Conservation (phyloP, 2,329 filamentous ascomycete species). For the Epichloe sylvatica region DNA sequence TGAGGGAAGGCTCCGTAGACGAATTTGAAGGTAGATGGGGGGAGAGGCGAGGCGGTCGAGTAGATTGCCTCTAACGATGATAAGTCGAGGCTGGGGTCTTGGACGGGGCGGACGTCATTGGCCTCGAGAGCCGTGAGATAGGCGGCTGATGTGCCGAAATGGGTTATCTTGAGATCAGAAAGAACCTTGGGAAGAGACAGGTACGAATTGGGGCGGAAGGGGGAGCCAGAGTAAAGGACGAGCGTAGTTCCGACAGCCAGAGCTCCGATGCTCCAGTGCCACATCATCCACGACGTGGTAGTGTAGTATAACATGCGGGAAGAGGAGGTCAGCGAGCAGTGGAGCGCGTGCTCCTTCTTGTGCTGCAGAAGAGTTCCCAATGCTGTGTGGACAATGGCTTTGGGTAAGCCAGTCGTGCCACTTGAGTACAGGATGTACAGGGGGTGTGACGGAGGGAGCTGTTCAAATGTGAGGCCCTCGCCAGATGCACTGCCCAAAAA, state of each 20-base stretch:
- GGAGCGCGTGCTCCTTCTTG: slow-evolving; percentile 88
- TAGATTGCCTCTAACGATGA: slow-evolving; percentile 69
- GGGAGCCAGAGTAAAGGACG: slow-evolving; percentile 83
- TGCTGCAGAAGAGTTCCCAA: slow-evolving; percentile 86
- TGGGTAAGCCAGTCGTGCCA: slow-evolving; percentile 75
- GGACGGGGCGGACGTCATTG: slow-evolving; percentile 45
- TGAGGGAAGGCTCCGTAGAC: slow-evolving; percentile 72
- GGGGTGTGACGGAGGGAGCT: slow-evolving; percentile 67
- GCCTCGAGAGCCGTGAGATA: slow-evolving; percentile 87
- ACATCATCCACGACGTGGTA: slow-evolving; percentile 99
- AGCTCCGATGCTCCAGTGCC: slow-evolving; percentile 88
- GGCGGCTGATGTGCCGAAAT: slow-evolving; percentile 90
- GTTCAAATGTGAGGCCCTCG: slow-evolving; percentile 49
- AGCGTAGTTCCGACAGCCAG: slow-evolving; percentile 72
- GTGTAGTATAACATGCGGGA: slow-evolving; percentile 86
- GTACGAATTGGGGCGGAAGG: slow-evolving; percentile 67
- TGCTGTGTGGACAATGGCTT: slow-evolving; percentile 87
- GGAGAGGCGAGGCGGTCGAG: slow-evolving; percentile 82
- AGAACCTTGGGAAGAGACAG: slow-evolving; percentile 73
- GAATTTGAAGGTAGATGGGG: slow-evolving; percentile 84
- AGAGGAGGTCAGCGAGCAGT: slow-evolving; percentile 60
- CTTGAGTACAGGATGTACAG: slow-evolving; percentile 90
- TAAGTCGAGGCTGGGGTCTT: slow-evolving; percentile 41
- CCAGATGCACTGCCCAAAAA: slow-evolving; percentile 31
- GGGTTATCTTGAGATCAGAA: slow-evolving; percentile 67